phyloP scores from a whole-genome alignment of 2,329 filamentous ascomycete genomes.

The Incumbomyces delicatus region DNA sequence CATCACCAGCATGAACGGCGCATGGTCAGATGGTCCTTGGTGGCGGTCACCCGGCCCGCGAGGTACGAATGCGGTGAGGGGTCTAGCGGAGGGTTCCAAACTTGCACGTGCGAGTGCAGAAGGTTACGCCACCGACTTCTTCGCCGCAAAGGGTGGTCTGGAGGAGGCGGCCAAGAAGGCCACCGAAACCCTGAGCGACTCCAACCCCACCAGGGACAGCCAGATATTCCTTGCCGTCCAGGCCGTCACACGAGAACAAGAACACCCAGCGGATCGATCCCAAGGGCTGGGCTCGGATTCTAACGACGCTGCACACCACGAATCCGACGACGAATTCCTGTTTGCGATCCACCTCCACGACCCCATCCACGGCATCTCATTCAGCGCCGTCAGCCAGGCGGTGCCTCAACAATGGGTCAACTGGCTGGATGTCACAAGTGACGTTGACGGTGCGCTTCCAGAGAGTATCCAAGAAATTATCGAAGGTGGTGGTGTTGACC shows the following conservation, averaged over 20 bases:
- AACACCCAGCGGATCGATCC: constrained; percentile 57
- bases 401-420: constrained; percentile 77
- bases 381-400: constrained; percentile 70
- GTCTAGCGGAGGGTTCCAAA: constrained; percentile 78
- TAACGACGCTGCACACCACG: constrained; percentile 23
- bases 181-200: constrained; percentile 67
- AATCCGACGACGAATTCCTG: constrained; percentile 50
- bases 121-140: constrained; percentile 77
- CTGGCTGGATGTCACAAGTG: constrained; percentile 71
- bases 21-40: constrained; percentile 94
- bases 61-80: constrained; percentile 69
- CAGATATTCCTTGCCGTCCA: constrained; percentile 96
- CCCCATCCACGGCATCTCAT: constrained; percentile 83
- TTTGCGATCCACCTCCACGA: constrained; percentile 75
- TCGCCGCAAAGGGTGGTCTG: constrained; percentile 64
- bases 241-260: constrained; percentile 61
- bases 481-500: constrained; percentile 64
- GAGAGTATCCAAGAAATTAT: constrained; percentile 84
- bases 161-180: constrained; percentile 71
- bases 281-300: constrained; percentile 41
- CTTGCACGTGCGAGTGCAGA: constrained; percentile 83
- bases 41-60: constrained; percentile 62
- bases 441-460: constrained; percentile 47
- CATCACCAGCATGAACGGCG: constrained; percentile 28
- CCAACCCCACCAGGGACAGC: constrained; percentile 81